Base-by-base conservation (phyloP, 371 early-diverging fungal species). In the Blastocladiella emersonii region DNA sequence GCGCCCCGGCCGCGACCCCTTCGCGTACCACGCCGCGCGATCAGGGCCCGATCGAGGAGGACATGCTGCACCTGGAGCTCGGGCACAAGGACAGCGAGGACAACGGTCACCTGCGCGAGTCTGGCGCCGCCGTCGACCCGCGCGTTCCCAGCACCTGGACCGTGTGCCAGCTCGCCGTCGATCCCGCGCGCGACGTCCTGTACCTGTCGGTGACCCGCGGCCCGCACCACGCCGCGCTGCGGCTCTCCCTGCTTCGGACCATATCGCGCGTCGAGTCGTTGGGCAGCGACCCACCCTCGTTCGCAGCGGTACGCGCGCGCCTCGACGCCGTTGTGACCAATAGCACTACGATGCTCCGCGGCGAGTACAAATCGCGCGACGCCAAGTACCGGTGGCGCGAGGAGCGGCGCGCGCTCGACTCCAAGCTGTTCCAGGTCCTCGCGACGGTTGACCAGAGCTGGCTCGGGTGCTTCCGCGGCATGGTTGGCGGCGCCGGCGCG, bases 381-480 rank as follows among this genome's bases (percentile, higher is more conserved):
- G 83, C 85, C 56, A 85, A 87, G 57, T 69, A 74, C 23, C 66
- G 71, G 43, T 95, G 95, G 95, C 92, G 93, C 90, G 76, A 70
- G 41, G 74, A 66, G 10, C 79, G 95, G 27, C 73, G 75, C 19
- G 68, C 65, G 23, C 68, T 93, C 21, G 92, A 95, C 69, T 67
- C 66, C 1, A 80, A 82, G 25, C 61, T 95, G 45, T 74, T 81
- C 49, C 64, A 59, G 4, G 62, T 91, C 27, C 65, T 93, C 34
- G 70, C 59, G 0, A 63, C 66, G 4, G 77, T 95, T 12, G 90
- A 95, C 64, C 66, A 68, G 37, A 72, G 72, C 23, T 93, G 93
- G 93, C 75, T 93, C 3, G 87, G 92, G 34, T 90, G 89, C 1
- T 89, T 92, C 68, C 72, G 70, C 1, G 49, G 48, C 17, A 36